These are phyloP conservation scores for Xylaria digitata DNA, from an alignment of 2,329 filamentous ascomycete genomes.

Conservation along the genomic window DNA sequence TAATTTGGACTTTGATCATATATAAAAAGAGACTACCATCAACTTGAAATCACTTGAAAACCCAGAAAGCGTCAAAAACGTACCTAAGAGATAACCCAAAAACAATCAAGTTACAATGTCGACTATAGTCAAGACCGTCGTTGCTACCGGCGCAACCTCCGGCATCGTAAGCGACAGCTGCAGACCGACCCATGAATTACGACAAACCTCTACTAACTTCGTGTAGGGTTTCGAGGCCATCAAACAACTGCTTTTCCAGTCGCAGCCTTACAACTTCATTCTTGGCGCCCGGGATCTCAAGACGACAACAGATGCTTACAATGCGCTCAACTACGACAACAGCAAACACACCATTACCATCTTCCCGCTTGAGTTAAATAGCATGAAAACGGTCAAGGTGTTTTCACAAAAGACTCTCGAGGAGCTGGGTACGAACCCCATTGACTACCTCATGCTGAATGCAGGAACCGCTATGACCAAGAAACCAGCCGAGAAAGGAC, in stretches of 20 bases:
- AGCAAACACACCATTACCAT: conserved; percentile 56
- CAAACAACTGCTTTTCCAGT: conserved; percentile 60
- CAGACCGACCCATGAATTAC: conserved; percentile 18
- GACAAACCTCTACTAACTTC: conserved; percentile 6
- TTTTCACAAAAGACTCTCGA: conserved; percentile 60
- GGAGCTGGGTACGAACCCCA: conserved; percentile 54
- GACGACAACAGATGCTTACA: conserved; percentile 56
- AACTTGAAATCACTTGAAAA: background rate
- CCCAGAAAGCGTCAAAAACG: background rate
- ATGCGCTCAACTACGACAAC: conserved; percentile 56
- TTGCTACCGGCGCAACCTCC: conserved; percentile 63
- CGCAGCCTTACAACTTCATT: conserved; percentile 61
- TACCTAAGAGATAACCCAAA: no score
- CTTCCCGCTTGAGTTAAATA: conserved; percentile 61
- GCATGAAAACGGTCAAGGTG: conserved; percentile 57
- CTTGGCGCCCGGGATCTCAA: conserved; percentile 61
- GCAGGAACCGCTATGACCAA: conserved; percentile 57
- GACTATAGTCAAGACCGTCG: conserved; percentile 58
- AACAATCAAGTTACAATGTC: conserved; percentile 50
- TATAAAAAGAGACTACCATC: conserved; percentile 23
- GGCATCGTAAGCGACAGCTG: conserved; percentile 55
- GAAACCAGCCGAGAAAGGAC: conserved; percentile 51
- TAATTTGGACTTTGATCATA: background rate
- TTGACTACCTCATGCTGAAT: conserved; percentile 64
- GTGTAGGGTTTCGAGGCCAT: conserved; percentile 64